Evolutionary conservation across 805 yeast genomes (phyloP).

Genomic region (Yarrowia divulgata): DNA sequence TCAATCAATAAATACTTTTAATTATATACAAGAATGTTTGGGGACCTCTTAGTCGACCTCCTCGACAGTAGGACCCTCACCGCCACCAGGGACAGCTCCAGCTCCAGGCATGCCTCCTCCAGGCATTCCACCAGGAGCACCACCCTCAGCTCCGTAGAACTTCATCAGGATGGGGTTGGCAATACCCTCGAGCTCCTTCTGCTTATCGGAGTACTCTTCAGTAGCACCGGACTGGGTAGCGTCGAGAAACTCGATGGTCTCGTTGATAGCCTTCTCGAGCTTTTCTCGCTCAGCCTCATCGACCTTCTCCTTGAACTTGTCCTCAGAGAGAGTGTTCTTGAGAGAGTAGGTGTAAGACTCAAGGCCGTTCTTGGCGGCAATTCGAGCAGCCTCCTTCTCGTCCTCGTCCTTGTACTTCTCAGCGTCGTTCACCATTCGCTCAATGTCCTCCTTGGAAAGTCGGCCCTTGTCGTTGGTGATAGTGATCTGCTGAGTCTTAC

Average conservation of each 20-base stretch:
- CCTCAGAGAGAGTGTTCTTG: constrained; percentile 10
- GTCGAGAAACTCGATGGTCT: constrained; percentile 5
- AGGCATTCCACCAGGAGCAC: constrained; percentile 13
- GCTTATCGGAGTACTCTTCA: constrained; percentile 11
- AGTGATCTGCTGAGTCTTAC: too few species aligned
- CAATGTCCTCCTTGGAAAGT: constrained; percentile 14
- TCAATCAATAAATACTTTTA: background rate
- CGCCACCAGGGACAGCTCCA: constrained; percentile 11
- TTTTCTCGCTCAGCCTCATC: constrained; percentile 9
- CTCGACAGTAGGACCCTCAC: constrained; percentile 4
- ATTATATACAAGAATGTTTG: background rate
- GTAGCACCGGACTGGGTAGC: constrained; percentile 5
- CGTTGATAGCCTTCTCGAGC: constrained; percentile 9
- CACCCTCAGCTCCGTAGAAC: constrained; percentile 9
- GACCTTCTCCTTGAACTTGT: constrained; percentile 14
- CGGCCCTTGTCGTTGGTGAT: constrained; percentile 1
- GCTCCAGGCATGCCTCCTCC: constrained; percentile 14
- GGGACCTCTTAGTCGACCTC: background rate
- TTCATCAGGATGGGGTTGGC: constrained; percentile 8
- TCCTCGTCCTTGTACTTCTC: constrained; percentile 13
- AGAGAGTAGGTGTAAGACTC: constrained; percentile 13
- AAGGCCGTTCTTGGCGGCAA: constrained; percentile 7
- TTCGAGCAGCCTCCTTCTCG: constrained; percentile 17
- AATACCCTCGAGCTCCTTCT: constrained; percentile 13
- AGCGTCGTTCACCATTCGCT: constrained; percentile 18